Evolutionary conservation across 1,139 yeast species (phyloP).

Genomic region (Lodderomyces metapsilosis): DNA sequence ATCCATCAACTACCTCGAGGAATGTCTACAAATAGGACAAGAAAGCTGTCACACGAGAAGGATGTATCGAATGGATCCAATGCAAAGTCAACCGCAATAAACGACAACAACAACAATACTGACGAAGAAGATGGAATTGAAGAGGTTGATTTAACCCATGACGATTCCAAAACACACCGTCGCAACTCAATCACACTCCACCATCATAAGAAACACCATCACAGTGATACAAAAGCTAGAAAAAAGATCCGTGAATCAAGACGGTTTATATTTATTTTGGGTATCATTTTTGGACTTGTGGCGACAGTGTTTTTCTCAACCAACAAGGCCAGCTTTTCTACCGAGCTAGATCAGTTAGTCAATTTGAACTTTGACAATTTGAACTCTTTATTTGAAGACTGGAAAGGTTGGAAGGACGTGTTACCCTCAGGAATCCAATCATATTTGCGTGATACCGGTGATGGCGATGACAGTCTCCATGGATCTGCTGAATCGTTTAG

Average conservation of each 20-base stretch:
- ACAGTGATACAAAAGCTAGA: slow-evolving; percentile 13
- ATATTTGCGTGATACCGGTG: slow-evolving; percentile 56
- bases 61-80: not conserved
- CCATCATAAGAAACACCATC: slow-evolving; percentile 6
- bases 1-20: not conserved
- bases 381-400: slow-evolving; percentile 43
- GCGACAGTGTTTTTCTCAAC: slow-evolving; percentile 65
- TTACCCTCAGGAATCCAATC: slow-evolving; percentile 66
- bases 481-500: slow-evolving; percentile 82
- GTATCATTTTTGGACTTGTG: slow-evolving; percentile 68
- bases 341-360: slow-evolving; percentile 54
- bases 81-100: not conserved
- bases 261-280: slow-evolving; percentile 49
- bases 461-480: slow-evolving; percentile 29
- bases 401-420: slow-evolving; percentile 57
- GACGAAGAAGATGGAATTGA: slow-evolving; percentile 1
- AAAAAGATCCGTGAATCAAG: slow-evolving; percentile 38
- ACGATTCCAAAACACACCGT: not conserved
- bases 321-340: slow-evolving; percentile 34
- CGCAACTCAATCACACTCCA: slow-evolving; percentile 4
- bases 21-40: not conserved
- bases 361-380: slow-evolving; percentile 53
- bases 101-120: not conserved
- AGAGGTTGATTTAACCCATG: not conserved
- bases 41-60: not conserved